phyloP scores from a whole-genome alignment of 306 rosid genomes.

The Dryas drummondii region DNA sequence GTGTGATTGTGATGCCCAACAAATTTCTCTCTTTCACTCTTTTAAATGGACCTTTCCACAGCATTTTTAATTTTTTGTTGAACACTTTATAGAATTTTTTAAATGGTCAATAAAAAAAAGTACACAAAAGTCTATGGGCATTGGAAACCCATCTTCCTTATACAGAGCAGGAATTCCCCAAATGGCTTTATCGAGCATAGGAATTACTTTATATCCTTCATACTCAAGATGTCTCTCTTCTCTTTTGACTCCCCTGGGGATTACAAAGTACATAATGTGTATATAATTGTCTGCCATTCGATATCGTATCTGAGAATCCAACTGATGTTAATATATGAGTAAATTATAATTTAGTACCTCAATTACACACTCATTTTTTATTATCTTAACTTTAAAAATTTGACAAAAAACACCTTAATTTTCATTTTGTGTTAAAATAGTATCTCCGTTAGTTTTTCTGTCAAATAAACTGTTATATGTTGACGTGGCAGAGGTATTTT shows the following conservation, averaged over 20 bases:
- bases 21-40: conserved; percentile 43
- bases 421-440: too few species aligned
- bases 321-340: conserved; percentile 19
- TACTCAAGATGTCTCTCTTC: conserved; percentile 56
- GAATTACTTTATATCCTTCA: conserved; percentile 44
- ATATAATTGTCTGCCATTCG: not conserved
- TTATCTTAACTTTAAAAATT: too few species aligned
- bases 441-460: too few species aligned
- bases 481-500: too few species aligned
- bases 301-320: conserved; percentile 20
- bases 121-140: conserved; percentile 26
- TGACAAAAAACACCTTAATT: too few species aligned
- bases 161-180: conserved; percentile 30
- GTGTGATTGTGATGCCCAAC: conserved; percentile 35
- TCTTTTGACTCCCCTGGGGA: conserved; percentile 59
- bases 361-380: too few species aligned
- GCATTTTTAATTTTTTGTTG: conserved; percentile 29
- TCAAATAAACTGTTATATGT: too few species aligned
- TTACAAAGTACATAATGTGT: conserved; percentile 17
- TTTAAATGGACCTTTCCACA: conserved; percentile 39
- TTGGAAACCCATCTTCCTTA: conserved; percentile 21
- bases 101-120: conserved; percentile 33
- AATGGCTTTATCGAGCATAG: conserved; percentile 55
- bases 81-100: conserved; percentile 38
- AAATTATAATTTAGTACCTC: too few species aligned